Percentiles rank a stretch among this genome's conserved stretches.
These are phyloP conservation scores for Corinectria fuckeliana DNA, from an alignment of 2,329 filamentous ascomycete genomes.

Conservation along the genomic window DNA sequence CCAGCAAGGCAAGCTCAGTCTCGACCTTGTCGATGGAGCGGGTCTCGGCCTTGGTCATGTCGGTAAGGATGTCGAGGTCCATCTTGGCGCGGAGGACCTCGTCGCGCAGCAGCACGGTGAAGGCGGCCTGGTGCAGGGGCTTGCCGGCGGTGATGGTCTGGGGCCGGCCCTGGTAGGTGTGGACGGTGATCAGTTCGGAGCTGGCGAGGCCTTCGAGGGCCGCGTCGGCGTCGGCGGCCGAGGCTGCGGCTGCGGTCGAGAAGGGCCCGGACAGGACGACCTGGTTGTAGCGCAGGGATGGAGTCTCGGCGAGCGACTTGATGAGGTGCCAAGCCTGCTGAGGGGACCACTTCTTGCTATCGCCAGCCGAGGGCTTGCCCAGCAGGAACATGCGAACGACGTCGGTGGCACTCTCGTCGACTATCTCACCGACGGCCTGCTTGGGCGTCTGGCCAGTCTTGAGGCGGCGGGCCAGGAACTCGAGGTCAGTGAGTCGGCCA, in stretches of 20 bases:
- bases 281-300: slow-evolving; percentile 82
- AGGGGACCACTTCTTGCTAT: slow-evolving; percentile 72
- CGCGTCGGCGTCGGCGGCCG: slow-evolving; percentile 68
- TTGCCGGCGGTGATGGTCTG: slow-evolving; percentile 79
- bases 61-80: slow-evolving; percentile 71
- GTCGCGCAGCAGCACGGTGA: slow-evolving; percentile 74
- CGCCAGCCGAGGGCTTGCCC: slow-evolving; percentile 55
- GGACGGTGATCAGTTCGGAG: slow-evolving; percentile 83
- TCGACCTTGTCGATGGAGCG: slow-evolving; percentile 81
- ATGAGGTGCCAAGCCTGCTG: slow-evolving; percentile 93
- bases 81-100: slow-evolving; percentile 75
- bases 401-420: slow-evolving; percentile 86
- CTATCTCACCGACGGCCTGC: slow-evolving; percentile 84
- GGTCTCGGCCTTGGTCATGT: slow-evolving; percentile 74
- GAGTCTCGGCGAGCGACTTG: slow-evolving; percentile 73
- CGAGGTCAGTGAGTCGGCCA: slow-evolving; percentile 92
- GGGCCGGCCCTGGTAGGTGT: slow-evolving; percentile 76
- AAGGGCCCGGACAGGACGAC: slow-evolving; percentile 80
- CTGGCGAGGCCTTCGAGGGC: slow-evolving; percentile 83
- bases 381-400: slow-evolving; percentile 93
- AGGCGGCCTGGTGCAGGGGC: slow-evolving; percentile 86
- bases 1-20: slow-evolving; percentile 75
- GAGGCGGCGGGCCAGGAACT: slow-evolving; percentile 89
- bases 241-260: slow-evolving; percentile 46
- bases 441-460: slow-evolving; percentile 84